Evolutionary conservation across 139 green algal species (phyloP), one percentile per base, ranked within the genome.

Genomic region (Choricystis sp.): DNA sequence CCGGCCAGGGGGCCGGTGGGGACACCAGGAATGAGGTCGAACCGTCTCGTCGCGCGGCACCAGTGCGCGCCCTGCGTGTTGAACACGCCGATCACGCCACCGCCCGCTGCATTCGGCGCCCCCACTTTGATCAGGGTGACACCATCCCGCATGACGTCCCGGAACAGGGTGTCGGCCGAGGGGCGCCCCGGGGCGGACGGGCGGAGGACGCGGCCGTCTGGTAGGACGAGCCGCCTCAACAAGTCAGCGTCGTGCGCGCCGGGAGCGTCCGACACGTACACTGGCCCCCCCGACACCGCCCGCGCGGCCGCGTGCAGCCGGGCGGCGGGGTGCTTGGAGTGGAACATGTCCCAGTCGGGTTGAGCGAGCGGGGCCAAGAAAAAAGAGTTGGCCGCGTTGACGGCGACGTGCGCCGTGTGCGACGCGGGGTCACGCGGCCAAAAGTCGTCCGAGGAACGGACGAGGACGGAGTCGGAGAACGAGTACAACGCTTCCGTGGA

Each of bases 401-500:
- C 89, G 52, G 78, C 81, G 58, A 98, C 84, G 84, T 98, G 92
- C 2, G 87, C 77, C 9, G 85, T 84, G 63, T 67, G 77, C 29
- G 75, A 86, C 30, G 88, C 84, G 0, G 75, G 70, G 75, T 90
- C 78, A 26, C 78, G 68, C 0, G 83, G 83, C 72, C 84, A 86
- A 49, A 85, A 83, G 81, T 97, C 89, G 66, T 98, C 91, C 22
- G 78, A 80, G 5, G 79, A 84, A n/a, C 89, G 79, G 1, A 84
- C 86, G 5, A 97, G 72, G 2, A 77, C 81, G 23, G 91, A 91
- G 67, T 86, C 76, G 16, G 77, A 59, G 48, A 92, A 83, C 58
- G 86, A 91, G 67, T 70, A 72, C 24, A 98, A 65, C 78, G 95
- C 90, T 60, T 96, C 91, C 1, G 83, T 95, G 48, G 82, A 91